Evolutionary conservation across 2,329 filamentous ascomycete species (phyloP), one percentile per base, ranked within the genome.

Genomic region (Raffaelea albimanens): DNA sequence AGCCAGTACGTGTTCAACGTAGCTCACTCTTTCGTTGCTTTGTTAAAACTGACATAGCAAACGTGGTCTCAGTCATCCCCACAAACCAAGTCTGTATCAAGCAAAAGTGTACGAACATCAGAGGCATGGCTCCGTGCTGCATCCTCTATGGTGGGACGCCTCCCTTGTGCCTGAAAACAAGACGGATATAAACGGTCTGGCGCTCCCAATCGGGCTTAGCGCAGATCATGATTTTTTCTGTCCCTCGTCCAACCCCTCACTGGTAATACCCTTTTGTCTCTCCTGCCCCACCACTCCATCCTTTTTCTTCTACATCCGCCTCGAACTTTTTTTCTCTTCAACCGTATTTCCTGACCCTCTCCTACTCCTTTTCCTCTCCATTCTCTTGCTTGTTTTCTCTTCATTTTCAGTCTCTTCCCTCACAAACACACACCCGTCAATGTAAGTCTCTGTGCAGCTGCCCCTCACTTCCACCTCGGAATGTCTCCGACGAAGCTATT

Each of bases 211-310:
- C 13, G 5, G 40, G 40, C 7, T 22, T 42, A 42, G 40, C 22
- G n/a, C 20, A 19, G 34, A 38, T 38, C 25, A 38, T 38, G 25
- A 29, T 25, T 23, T 23, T 29, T 23, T 29, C 40, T 22, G 14
- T 22, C 25, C 38, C 44, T 23, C 38, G n/a, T 13, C 33, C 23
- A 48, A 40, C 34, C 46, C 46, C 40, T 44, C 46, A 44, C 19
- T 46, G 39, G 40, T 38, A 16, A n/a, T 38, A 38, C 34, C 34
- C 18, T 38, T 38, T 38, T 38, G 34, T 38, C 4, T 33, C 20
- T 22, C 13, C 13, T 31, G 36, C 47, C 47, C 47, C 47, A 49
- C 47, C 22, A 42, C 23, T 14, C 38, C 34, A n/a, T 16, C 34
- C 14, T 16, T 38, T 19, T 38, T 19, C 34, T 19, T 38, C 34